Base-by-base conservation (phyloP, 192 early-diverging fungal species). In the Umbelopsis sp. region DNA sequence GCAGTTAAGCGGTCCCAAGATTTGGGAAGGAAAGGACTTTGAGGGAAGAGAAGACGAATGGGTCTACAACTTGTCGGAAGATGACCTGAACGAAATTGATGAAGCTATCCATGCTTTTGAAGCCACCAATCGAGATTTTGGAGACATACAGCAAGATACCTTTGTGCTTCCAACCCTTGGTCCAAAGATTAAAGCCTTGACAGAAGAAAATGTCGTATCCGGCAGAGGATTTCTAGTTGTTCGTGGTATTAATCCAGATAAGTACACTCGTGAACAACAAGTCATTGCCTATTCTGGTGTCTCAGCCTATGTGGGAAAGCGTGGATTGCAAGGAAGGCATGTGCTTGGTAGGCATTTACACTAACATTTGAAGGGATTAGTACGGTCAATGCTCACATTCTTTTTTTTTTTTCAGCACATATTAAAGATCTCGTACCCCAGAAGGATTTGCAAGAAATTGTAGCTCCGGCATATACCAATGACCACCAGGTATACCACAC, bases 401-500 rank as follows among this genome's bases (percentile, higher is more conserved):
- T n/a, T 54, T 53, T 7, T 45, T 24, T 74, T 22, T 2, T 17
- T 5, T 26, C 21, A 75, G 74, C 54, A 25, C 74, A 75, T 70
- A 75, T 75, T 36, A 75, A 68, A 16, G 74, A 75, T 65, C 26
- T 75, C 11, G 74, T 70, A 47, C 66, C 68, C 5, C 43, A 75
- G 26, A 68, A 45, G 20, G 68, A 67, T 50, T 21, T 75, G 21
- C 31, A 70, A 34, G 69, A 70, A 38, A 75, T 75, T 32, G 24
- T 75, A 50, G 74, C 74, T 26, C 74, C 74, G 24, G 68, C 74
- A 3, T 75, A 70, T 65, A 75, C 74, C 7, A 75, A 75, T 21
- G 74, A 75, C 10, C 74, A 75, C 34, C 74, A 75, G 45, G 74
- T 75, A 12, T 75, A 65, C 26, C 74, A 75, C 22, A 75, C 74